A percentile compares a stretch with the other conserved stretches of the same genome.
These are phyloP conservation scores for Talaromyces amestolkiae DNA, from an alignment of 2,329 filamentous ascomycete genomes.

Conservation along the genomic window DNA sequence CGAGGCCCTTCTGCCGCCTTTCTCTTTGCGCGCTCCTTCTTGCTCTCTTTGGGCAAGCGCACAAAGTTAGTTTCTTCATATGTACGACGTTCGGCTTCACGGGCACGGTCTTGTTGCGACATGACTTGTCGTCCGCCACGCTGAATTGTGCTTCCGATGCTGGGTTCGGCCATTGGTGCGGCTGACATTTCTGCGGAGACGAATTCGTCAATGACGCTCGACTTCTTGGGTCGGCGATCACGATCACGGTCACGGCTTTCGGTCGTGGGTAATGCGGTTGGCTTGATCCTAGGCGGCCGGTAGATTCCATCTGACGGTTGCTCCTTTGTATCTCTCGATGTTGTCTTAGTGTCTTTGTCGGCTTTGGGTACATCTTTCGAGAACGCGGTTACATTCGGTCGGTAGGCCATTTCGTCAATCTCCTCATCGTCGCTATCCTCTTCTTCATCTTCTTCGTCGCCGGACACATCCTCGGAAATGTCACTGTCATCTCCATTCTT, in stretches of 20 bases:
- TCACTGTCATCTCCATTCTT: slow-evolving; percentile 51
- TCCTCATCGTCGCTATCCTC: slow-evolving; percentile 43
- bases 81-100: slow-evolving; percentile 72
- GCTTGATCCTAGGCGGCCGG: slow-evolving; percentile 81
- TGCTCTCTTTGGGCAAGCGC: slow-evolving; percentile 78
- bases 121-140: slow-evolving; percentile 75
- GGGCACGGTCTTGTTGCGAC: slow-evolving; percentile 70
- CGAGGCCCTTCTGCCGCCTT: slow-evolving; percentile 40
- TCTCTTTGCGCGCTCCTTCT: slow-evolving; percentile 76
- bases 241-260: slow-evolving; percentile 55
- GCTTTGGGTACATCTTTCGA: slow-evolving; percentile 39
- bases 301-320: slow-evolving; percentile 67
- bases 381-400: slow-evolving; percentile 57
- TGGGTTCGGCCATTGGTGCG: slow-evolving; percentile 79
- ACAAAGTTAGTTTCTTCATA: slow-evolving; percentile 95
- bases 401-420: slow-evolving; percentile 61
- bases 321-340: slow-evolving; percentile 27
- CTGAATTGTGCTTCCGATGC: slow-evolving; percentile 85
- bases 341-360: slow-evolving; percentile 24
- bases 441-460: slow-evolving; percentile 54
- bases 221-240: slow-evolving; percentile 61
- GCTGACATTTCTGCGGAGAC: slow-evolving; percentile 78
- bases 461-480: slow-evolving; percentile 31
- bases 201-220: slow-evolving; percentile 87
- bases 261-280: slow-evolving; percentile 73